Percentiles rank a stretch among this genome's conserved stretches.
Evolutionary conservation across 2,329 filamentous ascomycete species (phyloP).

Genomic region (Uncinocarpus reesii): DNA sequence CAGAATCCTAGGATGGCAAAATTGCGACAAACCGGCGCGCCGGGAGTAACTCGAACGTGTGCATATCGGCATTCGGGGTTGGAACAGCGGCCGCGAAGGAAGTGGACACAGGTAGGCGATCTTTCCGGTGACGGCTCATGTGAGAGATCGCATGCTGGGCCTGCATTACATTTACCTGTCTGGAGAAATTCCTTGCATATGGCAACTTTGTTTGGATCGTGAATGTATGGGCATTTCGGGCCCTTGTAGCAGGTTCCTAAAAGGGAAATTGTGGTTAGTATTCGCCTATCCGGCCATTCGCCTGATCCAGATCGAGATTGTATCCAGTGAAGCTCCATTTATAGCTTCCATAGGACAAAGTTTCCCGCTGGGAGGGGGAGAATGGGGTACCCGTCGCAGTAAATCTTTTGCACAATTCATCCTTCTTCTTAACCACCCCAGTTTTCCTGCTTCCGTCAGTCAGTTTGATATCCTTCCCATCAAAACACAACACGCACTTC

Average conservation of each 20-base stretch:
- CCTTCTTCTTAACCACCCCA: slow-evolving; percentile 54
- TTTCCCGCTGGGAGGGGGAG: slow-evolving; percentile 23
- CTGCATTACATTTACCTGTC: slow-evolving; percentile 65
- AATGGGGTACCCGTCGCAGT: slow-evolving; percentile 44
- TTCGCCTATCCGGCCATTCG: slow-evolving; percentile 14
- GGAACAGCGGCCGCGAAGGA: slow-evolving; percentile 77
- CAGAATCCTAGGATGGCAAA: slow-evolving; percentile 88
- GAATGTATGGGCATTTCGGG: slow-evolving; percentile 65
- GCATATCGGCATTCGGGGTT: slow-evolving; percentile 79
- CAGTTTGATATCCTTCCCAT: background rate
- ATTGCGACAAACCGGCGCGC: slow-evolving; percentile 67
- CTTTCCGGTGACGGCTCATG: slow-evolving; percentile 76
- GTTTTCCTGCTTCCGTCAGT: slow-evolving; percentile 24
- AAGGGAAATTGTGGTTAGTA: slow-evolving; percentile 23
- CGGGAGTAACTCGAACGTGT: slow-evolving; percentile 67
- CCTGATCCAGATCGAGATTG: slow-evolving; percentile 8
- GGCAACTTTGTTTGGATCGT: slow-evolving; percentile 78
- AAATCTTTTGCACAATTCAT: slow-evolving; percentile 61
- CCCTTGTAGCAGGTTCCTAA: slow-evolving; percentile 79
- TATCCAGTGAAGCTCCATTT: background rate
- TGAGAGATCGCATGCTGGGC: slow-evolving; percentile 77
- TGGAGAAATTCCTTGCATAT: slow-evolving; percentile 81
- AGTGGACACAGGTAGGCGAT: slow-evolving; percentile 80
- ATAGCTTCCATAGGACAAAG: slow-evolving; percentile 1
- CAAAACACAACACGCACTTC: slow-evolving; percentile 51